phyloP scores from a whole-genome alignment of 2,329 filamentous ascomycete genomes.

The Gremmenia infestans region DNA sequence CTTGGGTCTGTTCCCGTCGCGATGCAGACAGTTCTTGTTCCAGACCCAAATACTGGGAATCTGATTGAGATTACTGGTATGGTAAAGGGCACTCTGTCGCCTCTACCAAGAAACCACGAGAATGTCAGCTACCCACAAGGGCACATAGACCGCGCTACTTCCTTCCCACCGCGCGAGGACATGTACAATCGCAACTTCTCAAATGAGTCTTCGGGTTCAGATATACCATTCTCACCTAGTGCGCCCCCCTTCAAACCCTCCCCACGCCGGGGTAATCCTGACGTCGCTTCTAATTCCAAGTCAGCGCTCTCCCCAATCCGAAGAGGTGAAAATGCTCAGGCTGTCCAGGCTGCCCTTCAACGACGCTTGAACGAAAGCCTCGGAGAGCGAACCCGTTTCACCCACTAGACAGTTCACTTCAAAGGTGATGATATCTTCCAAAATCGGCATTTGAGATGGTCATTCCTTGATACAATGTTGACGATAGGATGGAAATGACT shows the following conservation, averaged over 20 bases:
- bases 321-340: background rate
- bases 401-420: background rate
- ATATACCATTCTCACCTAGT: slow-evolving; percentile 7
- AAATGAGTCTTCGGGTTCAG: slow-evolving; percentile 5
- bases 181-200: slow-evolving; percentile 7
- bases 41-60: slow-evolving; percentile 4
- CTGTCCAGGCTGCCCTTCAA: background rate
- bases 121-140: background rate
- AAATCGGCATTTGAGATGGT: background rate
- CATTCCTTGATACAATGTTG: background rate
- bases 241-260: slow-evolving; percentile 3
- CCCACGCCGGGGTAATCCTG: slow-evolving; percentile 8
- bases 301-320: background rate
- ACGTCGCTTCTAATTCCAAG: background rate
- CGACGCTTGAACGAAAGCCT: background rate
- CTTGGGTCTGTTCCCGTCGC: background rate
- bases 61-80: slow-evolving; percentile 9
- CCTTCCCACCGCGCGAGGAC: slow-evolving; percentile 1
- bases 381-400: background rate
- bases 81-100: slow-evolving; percentile 5
- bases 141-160: background rate
- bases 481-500: background rate
- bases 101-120: background rate
- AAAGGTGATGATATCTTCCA: background rate
- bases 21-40: slow-evolving; percentile 6